phyloP scores from a whole-genome alignment of 441 rosid genomes.

The Kokia cookei region DNA sequence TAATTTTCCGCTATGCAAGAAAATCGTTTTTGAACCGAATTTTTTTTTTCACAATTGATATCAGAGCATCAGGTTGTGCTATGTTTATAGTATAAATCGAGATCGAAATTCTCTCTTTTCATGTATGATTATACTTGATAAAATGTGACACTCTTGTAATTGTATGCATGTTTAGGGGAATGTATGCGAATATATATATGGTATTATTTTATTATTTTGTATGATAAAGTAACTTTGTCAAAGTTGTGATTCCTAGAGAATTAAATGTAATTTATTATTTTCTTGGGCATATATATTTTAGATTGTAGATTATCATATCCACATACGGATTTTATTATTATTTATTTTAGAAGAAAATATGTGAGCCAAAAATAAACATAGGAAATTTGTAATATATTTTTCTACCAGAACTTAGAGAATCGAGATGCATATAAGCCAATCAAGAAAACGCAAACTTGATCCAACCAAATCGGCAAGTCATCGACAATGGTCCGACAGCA shows the following conservation, averaged over 20 bases:
- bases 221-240: not conserved
- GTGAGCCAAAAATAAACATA: not conserved
- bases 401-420: not conserved
- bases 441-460: too few relatives aligned
- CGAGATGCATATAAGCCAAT: not conserved
- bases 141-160: not conserved
- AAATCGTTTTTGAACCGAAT: too few relatives aligned
- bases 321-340: too few relatives aligned
- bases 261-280: too few relatives aligned
- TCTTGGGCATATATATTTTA: too few relatives aligned
- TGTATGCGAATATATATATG: not conserved
- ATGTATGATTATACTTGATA: not conserved
- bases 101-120: not conserved
- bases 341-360: too few relatives aligned
- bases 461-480: too few relatives aligned
- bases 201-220: not conserved
- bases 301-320: not conserved
- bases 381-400: not conserved
- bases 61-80: too few relatives aligned
- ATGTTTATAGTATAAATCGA: too few relatives aligned
- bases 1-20: too few relatives aligned
- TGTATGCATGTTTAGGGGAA: not conserved
- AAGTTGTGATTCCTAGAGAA: not conserved
- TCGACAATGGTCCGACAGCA: too few relatives aligned
- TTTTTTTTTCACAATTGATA: too few relatives aligned